Conservation (phyloP, 345 rosid species). For the Geranium rotundifolium region DNA sequence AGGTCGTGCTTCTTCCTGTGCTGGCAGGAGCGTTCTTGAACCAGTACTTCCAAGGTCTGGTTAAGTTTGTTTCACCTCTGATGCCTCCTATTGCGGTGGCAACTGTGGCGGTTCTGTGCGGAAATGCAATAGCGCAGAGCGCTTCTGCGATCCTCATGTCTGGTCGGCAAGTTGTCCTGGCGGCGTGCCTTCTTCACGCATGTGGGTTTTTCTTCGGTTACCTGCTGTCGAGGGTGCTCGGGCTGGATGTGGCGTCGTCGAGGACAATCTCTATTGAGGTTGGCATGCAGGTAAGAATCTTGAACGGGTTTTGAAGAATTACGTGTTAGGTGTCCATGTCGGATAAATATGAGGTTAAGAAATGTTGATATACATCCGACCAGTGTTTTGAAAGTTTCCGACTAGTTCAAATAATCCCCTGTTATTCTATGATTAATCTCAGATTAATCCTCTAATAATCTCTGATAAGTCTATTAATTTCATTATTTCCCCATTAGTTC, state of each 20-base stretch:
- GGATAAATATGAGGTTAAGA: no score
- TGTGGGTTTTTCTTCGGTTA: conserved; percentile 87
- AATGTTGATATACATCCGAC: no score
- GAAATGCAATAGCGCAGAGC: conserved; percentile 68
- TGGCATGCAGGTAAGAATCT: conserved; percentile 70
- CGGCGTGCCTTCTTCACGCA: conserved; percentile 56
- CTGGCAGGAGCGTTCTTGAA: conserved; percentile 70
- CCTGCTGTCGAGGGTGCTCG: conserved; percentile 47
- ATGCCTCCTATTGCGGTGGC: conserved; percentile 82
- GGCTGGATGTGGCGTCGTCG: conserved; percentile 54
- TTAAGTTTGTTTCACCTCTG: conserved; percentile 63
- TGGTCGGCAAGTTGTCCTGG: conserved; percentile 61
- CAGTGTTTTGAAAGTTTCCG: no score
- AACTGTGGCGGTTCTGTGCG: conserved; percentile 71
- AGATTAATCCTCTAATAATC: no score
- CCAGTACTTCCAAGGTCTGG: conserved; percentile 60
- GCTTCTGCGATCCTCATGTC: conserved; percentile 66
- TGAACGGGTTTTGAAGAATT: background rate
- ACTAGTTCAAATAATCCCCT: no score
- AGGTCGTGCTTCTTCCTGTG: conserved; percentile 91
- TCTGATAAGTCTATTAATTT: no score
- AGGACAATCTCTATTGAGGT: conserved; percentile 81
- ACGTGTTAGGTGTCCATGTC: no score
- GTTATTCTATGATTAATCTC: no score
- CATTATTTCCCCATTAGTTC: no score